These are phyloP conservation scores for Cryptosporidium bovis DNA, from an alignment of 169 alveolate species.

Conservation along the genomic window DNA sequence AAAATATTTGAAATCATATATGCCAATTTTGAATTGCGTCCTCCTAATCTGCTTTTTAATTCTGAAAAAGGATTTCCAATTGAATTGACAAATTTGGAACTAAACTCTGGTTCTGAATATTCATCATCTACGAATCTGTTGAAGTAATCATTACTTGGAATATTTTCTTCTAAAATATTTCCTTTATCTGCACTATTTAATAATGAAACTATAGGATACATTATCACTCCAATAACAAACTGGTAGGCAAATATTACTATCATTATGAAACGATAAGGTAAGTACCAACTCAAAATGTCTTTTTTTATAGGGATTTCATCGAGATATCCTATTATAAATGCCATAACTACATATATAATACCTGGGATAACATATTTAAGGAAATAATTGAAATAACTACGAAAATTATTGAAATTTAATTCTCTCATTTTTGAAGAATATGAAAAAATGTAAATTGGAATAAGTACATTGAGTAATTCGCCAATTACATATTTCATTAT, in stretches of 20 bases:
- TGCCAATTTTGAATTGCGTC: constrained; percentile 12
- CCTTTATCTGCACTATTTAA: neutral
- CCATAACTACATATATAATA: neutral
- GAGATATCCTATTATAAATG: constrained; percentile 6
- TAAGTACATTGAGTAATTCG: constrained; percentile 24
- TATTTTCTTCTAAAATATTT: neutral
- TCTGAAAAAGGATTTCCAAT: neutral
- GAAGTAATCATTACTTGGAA: neutral
- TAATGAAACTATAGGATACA: constrained; percentile 42
- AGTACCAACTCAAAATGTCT: constrained; percentile 15
- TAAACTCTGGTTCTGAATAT: constrained; percentile 8
- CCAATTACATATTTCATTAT: neutral
- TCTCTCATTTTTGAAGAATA: constrained; percentile 10
- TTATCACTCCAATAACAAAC: constrained; percentile 25
- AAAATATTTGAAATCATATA: constrained; percentile 38
- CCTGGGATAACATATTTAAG: constrained; percentile 45
- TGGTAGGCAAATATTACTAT: constrained; percentile 10
- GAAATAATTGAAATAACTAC: constrained; percentile 1
- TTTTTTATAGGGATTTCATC: neutral
- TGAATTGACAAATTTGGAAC: neutral
- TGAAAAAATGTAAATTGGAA: constrained; percentile 36
- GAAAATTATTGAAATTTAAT: neutral
- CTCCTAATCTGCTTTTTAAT: neutral
- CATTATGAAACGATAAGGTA: constrained; percentile 25
- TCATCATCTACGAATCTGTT: neutral